Evolutionary conservation across 1,284 basidiomycete genomes (phyloP).

Genomic region (Fistulinella cinereoalba): DNA sequence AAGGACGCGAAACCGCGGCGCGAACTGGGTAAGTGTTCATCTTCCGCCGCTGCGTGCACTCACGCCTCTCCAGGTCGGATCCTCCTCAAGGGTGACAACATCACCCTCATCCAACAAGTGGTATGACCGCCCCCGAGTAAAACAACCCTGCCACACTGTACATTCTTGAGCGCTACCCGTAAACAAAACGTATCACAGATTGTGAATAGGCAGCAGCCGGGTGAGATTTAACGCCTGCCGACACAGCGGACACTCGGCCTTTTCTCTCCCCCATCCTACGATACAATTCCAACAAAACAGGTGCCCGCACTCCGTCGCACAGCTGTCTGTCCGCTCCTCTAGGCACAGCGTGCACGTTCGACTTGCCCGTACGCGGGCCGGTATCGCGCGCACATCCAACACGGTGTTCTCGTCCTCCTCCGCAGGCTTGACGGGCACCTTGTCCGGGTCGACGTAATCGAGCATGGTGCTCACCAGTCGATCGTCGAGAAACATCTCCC

Average conservation of each 20-base stretch:
- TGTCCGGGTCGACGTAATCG: slow-evolving; percentile 50
- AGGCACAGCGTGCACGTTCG: slow-evolving; percentile 85
- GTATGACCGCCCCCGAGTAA: slow-evolving; percentile 29
- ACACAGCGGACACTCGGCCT: slow-evolving; percentile 88
- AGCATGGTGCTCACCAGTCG: slow-evolving; percentile 60
- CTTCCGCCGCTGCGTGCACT: background rate
- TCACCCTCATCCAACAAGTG: slow-evolving; percentile 87
- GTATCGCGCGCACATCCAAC: slow-evolving; percentile 55
- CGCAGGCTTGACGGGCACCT: slow-evolving; percentile 50
- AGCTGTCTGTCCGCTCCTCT: slow-evolving; percentile 76
- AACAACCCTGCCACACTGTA: slow-evolving; percentile 5
- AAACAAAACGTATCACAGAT: too few species aligned
- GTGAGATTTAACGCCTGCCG: slow-evolving; percentile 75
- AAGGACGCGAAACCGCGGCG: slow-evolving; percentile 82
- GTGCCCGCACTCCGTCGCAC: slow-evolving; percentile 92
- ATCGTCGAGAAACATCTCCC: slow-evolving; percentile 64
- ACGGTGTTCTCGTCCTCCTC: slow-evolving; percentile 69
- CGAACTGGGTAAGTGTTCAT: slow-evolving; percentile 59
- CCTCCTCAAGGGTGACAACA: slow-evolving; percentile 94
- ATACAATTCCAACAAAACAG: slow-evolving; percentile 95
- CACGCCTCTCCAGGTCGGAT: slow-evolving; percentile 67
- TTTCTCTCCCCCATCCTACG: slow-evolving; percentile 84
- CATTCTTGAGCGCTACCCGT: slow-evolving; percentile 1
- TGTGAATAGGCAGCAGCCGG: slow-evolving; percentile 79
- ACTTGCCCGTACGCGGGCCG: slow-evolving; percentile 50